A percentile compares a stretch with the other conserved stretches of the same genome.
Conservation (phyloP, 169 alveolate species). For the Plasmodium vinckei region DNA sequence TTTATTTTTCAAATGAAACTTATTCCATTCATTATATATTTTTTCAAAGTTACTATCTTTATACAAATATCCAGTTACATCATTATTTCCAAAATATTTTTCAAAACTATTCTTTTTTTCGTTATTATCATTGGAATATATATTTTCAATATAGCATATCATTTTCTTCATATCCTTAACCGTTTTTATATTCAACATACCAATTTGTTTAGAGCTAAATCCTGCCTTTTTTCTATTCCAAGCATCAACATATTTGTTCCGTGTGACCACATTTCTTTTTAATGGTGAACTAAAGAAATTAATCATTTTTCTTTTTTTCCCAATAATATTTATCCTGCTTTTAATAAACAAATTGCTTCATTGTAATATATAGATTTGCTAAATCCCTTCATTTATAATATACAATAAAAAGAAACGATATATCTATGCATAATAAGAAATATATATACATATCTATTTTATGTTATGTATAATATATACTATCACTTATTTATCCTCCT, state of each 20-base stretch:
- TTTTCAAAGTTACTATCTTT: conserved; percentile 32
- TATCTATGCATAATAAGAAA: too few species aligned
- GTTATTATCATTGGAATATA: conserved; percentile 7
- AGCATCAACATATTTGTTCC: neutral
- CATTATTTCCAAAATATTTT: conserved; percentile 30
- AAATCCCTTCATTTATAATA: too few species aligned
- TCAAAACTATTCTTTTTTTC: conserved; percentile 13
- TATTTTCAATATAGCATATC: conserved; percentile 43
- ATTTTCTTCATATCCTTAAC: conserved; percentile 35
- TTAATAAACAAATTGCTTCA: too few species aligned
- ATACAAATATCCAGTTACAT: conserved; percentile 15
- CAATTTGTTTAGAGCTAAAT: conserved; percentile 37
- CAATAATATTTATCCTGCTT: too few species aligned
- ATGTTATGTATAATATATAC: too few species aligned
- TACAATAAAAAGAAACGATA: too few species aligned
- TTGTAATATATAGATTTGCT: too few species aligned
- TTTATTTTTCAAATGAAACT: conserved; percentile 15
- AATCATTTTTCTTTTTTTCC: conserved; percentile 23
- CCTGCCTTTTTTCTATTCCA: neutral
- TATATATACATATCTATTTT: too few species aligned
- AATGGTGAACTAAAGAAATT: conserved; percentile 1
- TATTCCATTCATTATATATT: conserved; percentile 25
- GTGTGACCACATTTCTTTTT: conserved; percentile 1
- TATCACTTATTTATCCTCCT: too few species aligned
- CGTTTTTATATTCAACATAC: conserved; percentile 23